Conservation (phyloP, 225 moss, liverwort and hornwort genomes). For the Bryum argenteum region DNA sequence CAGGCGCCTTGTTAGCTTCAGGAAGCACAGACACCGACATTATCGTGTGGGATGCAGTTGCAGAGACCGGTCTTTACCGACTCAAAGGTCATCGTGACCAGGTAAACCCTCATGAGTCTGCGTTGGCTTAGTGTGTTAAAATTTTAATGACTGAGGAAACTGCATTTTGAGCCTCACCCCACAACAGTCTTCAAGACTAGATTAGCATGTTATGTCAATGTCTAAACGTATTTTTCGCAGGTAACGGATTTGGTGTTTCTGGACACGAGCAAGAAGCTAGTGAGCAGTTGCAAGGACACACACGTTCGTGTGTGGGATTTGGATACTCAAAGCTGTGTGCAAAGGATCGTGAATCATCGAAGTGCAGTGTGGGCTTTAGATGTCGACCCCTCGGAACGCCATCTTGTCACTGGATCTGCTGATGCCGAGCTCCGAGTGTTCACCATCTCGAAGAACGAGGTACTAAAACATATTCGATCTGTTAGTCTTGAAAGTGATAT, state of each 20-base stretch:
- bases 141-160: too few species aligned
- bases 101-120: slow-evolving; percentile 52
- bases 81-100: slow-evolving; percentile 93
- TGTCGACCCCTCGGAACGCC: slow-evolving; percentile 74
- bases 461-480: slow-evolving; percentile 2
- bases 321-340: slow-evolving; percentile 95
- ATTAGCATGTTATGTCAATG: too few species aligned
- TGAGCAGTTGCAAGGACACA: slow-evolving; percentile 89
- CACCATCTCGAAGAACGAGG: slow-evolving; percentile 50
- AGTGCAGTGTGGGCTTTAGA: slow-evolving; percentile 94
- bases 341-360: slow-evolving; percentile 86
- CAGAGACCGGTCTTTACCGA: slow-evolving; percentile 86
- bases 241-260: slow-evolving; percentile 89
- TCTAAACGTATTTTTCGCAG: too few species aligned
- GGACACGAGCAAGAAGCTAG: slow-evolving; percentile 75
- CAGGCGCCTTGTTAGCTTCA: slow-evolving; percentile 78
- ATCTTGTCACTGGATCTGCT: slow-evolving; percentile 86
- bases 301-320: slow-evolving; percentile 97
- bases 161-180: too few species aligned
- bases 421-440: slow-evolving; percentile 84
- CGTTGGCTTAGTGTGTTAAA: too few species aligned
- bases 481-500: too few species aligned
- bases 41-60: slow-evolving; percentile 96
- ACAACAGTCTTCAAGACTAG: too few species aligned
- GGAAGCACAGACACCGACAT: slow-evolving; percentile 96